These are phyloP conservation scores for Aspergillus sp. DNA, from an alignment of 2,329 filamentous ascomycete species.

Conservation along the genomic window DNA sequence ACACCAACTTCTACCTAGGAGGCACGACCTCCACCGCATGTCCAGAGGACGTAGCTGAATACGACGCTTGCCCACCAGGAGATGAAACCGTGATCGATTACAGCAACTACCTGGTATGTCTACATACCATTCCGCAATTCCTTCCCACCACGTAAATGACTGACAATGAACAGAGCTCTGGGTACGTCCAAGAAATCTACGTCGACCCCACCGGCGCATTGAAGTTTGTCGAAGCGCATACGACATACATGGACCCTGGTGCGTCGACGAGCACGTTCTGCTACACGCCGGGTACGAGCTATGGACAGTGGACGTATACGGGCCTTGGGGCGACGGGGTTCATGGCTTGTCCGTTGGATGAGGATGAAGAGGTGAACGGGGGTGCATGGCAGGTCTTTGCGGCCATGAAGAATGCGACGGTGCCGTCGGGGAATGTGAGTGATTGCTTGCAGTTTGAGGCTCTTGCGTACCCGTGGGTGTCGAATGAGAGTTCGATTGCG, in stretches of 20 bases:
- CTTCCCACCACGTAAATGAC: neutral
- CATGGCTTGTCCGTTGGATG: neutral
- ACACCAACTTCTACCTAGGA: neutral
- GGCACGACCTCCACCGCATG: neutral
- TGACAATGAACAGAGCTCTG: neutral
- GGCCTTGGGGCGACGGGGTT: neutral
- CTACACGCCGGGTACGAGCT: neutral
- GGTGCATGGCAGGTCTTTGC: neutral
- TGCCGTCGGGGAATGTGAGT: neutral
- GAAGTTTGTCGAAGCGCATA: neutral
- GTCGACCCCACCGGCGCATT: neutral
- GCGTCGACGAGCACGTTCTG: neutral
- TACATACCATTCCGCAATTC: neutral
- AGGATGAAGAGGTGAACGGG: neutral
- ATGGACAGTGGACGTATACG: neutral
- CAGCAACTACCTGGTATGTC: neutral
- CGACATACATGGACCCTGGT: neutral
- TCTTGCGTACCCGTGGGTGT: neutral
- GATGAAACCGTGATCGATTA: neutral
- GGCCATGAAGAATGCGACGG: neutral
- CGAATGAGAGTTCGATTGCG: neutral
- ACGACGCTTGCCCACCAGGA: neutral
- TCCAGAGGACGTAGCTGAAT: neutral
- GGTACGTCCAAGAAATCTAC: neutral
- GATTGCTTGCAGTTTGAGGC: neutral